Evolutionary conservation across 495 filamentous ascomycete species (phyloP), one percentile per base, ranked within the genome.

Genomic region (Penicilliopsis zonata): DNA sequence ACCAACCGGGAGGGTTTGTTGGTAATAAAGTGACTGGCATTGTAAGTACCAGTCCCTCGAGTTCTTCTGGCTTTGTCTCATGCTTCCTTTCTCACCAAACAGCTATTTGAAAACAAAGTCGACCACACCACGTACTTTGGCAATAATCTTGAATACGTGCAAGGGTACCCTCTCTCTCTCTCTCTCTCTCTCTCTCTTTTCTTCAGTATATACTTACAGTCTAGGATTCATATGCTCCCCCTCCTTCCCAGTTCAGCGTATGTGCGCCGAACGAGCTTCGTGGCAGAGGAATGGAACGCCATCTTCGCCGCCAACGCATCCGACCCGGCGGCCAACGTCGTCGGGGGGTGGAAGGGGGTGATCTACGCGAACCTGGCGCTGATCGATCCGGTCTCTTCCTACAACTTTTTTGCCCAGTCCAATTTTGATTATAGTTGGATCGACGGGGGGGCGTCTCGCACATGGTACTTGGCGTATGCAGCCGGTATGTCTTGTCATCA

Each of bases 71-170:
- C n/a, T n/a, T n/a, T n/a, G n/a, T n/a, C n/a, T n/a, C n/a, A n/a
- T n/a, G n/a, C n/a, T n/a, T n/a, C n/a, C n/a, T n/a, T n/a, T n/a
- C n/a, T n/a, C n/a, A n/a, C n/a, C n/a, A n/a, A n/a, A 2, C 33
- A 72, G 69, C 52, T 96, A 5, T 98, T 95, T 49, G 90, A 98
- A 54, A 96, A 95, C 55, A 98, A 98, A 55, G 69, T 87, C 27
- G 83, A 96, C 50, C 90, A 95, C 53, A 82, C 80, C 6, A 98
- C 90, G 2, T 96, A 90, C 59, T 98, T 98, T 46, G 86, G 87
- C 7, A 47, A 50, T 32, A 78, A 83, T 35, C 60, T 72, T 2
- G 84, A 94, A 59, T 93, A 76, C 48, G 75, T 96, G 37, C 79
- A 98, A 56, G 90, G 74, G 67, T 69, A 55, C 16, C 50, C 16